Evolutionary conservation across 805 yeast genomes (phyloP), one percentile per base, ranked within the genome.

Genomic region (Metschnikowia koreensis): DNA sequence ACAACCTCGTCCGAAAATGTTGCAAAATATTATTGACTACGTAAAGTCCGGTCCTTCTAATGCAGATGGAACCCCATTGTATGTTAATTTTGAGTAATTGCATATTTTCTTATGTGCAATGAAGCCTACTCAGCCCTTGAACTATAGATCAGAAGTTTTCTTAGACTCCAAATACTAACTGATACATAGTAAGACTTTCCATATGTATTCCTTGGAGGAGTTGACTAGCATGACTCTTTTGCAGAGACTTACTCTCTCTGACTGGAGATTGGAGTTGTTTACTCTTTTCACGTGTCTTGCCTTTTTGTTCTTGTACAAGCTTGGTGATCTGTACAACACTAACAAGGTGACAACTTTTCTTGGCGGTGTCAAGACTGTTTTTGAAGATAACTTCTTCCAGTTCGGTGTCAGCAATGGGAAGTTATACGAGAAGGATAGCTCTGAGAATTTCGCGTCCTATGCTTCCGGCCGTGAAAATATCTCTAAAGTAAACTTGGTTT

Each of bases 381-480:
- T 92, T 53, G 73, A 77, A 41, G 78, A 79, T 38, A 86, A 92
- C 66, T 94, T 94, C 66, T 81, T 76, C 61, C 91, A 87, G 66
- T 92, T 86, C 53, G 97, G 97, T 55, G 81, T 77, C 36, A 63
- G 74, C 7, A 51, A 63, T 38, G 71, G 69, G 22, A 66, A 74
- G 51, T 69, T 82, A 61, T 75, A 77, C 56, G 74, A 83, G 59
- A 78, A 81, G 66, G 96, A 87, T 64, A 80, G 83, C 45, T 73
- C 84, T 27, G 84, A 86, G 60, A 73, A 77, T 53, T 89, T 70
- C 68, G 70, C 79, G 75, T 75, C 88, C 37, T 94, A 89, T 66
- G 96, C 97, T 41, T 81, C 96, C 51, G 99, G 99, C 55, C 84
- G 99, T 68, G 74, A 82, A 53, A 86, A 89, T 67, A 79, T 94